Evolutionary conservation across 257 asterid species (phyloP).

Genomic region (Scutellaria baicalensis): DNA sequence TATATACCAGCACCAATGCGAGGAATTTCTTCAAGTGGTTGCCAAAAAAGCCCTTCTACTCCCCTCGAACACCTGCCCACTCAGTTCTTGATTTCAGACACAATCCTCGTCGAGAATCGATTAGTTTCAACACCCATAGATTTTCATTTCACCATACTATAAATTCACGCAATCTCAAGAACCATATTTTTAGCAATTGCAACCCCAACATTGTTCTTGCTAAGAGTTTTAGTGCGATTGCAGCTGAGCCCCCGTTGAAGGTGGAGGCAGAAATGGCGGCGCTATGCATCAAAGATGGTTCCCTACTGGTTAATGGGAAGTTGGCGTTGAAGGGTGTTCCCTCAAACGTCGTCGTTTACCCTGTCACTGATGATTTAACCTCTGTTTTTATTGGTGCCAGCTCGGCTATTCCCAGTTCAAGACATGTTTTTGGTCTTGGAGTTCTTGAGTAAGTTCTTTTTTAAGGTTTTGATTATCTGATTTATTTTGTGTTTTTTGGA

Average conservation of each 20-base stretch:
- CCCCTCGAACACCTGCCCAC: background rate
- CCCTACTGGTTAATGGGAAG: conserved; percentile 38
- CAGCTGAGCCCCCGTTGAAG: conserved; percentile 13
- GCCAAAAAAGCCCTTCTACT: background rate
- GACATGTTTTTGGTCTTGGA: conserved; percentile 50
- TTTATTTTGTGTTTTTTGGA: too few species aligned
- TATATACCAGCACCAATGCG: conserved; percentile 14
- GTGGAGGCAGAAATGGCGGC: conserved; percentile 32
- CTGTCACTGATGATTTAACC: conserved; percentile 18
- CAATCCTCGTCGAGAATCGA: background rate
- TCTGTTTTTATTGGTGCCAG: conserved; percentile 45
- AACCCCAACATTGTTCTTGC: background rate
- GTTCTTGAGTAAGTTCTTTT: conserved; percentile 34
- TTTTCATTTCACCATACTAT: background rate
- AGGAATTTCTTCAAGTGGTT: conserved; percentile 11
- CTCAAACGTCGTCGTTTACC: conserved; percentile 36
- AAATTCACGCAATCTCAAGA: background rate
- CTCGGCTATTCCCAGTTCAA: conserved; percentile 25
- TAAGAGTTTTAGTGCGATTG: background rate
- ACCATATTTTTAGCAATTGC: background rate
- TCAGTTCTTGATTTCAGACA: conserved; percentile 8
- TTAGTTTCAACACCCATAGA: background rate
- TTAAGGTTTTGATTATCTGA: background rate
- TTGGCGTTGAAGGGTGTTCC: conserved; percentile 35
- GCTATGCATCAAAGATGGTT: conserved; percentile 35